Percentiles rank a stretch among this genome's conserved stretches.
Evolutionary conservation across 2,329 filamentous ascomycete genomes (phyloP).

Genomic region (Ramichloridium luteum): DNA sequence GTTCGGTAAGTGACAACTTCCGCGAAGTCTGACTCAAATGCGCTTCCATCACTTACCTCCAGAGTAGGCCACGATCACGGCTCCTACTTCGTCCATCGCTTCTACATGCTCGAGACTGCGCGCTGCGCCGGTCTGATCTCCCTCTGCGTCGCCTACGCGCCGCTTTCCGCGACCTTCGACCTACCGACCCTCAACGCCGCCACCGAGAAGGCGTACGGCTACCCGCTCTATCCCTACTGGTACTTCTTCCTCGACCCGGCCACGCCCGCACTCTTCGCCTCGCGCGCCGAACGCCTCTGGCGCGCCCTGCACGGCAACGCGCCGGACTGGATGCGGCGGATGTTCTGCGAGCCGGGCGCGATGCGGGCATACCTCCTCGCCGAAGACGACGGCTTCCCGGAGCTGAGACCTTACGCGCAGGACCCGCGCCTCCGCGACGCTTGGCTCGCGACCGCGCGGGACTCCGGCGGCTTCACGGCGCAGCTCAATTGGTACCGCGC

Average conservation of each 20-base stretch:
- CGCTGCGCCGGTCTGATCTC: constrained; percentile 31
- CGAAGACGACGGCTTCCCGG: constrained; percentile 13
- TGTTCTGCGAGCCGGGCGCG: constrained; percentile 28
- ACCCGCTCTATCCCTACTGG: constrained; percentile 34
- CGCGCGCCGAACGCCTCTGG: constrained; percentile 15
- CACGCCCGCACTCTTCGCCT: constrained; percentile 14
- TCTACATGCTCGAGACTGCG: constrained; percentile 32
- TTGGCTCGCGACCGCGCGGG: constrained; percentile 25
- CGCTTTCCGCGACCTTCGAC: constrained; percentile 24
- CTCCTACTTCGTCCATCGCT: constrained; percentile 27
- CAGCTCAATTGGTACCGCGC: constrained; percentile 28
- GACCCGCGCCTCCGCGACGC: constrained; percentile 21
- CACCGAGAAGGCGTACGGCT: constrained; percentile 27
- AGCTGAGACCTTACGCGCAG: constrained; percentile 25
- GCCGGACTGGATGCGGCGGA: constrained; percentile 19
- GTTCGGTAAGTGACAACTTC: constrained; percentile 12
- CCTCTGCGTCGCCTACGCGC: constrained; percentile 33
- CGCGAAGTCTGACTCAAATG: neutral
- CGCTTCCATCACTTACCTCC: constrained; percentile 5
- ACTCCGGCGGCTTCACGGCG: constrained; percentile 23
- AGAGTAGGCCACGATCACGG: constrained; percentile 23
- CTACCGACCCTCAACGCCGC: constrained; percentile 25
- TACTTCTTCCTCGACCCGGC: constrained; percentile 28
- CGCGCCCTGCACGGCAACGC: constrained; percentile 15
- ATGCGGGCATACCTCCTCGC: constrained; percentile 22